These are phyloP conservation scores for Orbilia blumenaviensis DNA, from an alignment of 2,329 filamentous ascomycete species.

Conservation along the genomic window DNA sequence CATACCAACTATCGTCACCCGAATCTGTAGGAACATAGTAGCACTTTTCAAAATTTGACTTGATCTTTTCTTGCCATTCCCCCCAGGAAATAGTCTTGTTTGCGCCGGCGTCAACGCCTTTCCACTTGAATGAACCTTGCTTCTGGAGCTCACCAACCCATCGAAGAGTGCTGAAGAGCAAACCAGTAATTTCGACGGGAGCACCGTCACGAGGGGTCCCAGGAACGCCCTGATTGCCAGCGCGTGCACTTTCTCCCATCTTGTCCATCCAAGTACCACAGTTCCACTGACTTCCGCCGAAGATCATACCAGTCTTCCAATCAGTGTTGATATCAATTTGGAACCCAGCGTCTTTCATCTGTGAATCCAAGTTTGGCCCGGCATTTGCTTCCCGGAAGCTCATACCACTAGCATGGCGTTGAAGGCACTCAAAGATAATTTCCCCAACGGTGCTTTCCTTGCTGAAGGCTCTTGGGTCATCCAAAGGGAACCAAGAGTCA, in stretches of 20 bases:
- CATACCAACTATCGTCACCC: constrained; percentile 77
- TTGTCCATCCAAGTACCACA: constrained; percentile 99
- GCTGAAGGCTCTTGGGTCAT: constrained; percentile 87
- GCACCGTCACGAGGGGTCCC: constrained; percentile 97
- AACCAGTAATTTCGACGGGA: constrained; percentile 91
- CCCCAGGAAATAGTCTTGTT: constrained; percentile 73
- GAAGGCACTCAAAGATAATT: constrained; percentile 89
- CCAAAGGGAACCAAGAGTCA: constrained; percentile 87
- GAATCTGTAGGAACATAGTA: constrained; percentile 82
- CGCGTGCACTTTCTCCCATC: constrained; percentile 96
- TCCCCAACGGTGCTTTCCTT: constrained; percentile 83
- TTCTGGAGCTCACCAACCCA: constrained; percentile 78
- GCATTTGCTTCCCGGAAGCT: constrained; percentile 95
- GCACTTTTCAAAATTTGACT: constrained; percentile 86
- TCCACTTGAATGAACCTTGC: constrained; percentile 75
- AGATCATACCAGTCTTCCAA: constrained; percentile 89
- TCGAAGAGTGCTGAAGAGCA: constrained; percentile 85
- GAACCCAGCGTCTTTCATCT: constrained; percentile 94
- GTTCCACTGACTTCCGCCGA: constrained; percentile 91
- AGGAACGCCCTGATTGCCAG: constrained; percentile 89
- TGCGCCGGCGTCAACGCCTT: constrained; percentile 74
- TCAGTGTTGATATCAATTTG: constrained; percentile 78
- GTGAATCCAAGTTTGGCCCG: constrained; percentile 83
- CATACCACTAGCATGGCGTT: constrained; percentile 88
- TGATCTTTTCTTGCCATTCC: constrained; percentile 82